Conservation (phyloP, 2,329 filamentous ascomycete genomes). For the Grosmannia clavigera region DNA sequence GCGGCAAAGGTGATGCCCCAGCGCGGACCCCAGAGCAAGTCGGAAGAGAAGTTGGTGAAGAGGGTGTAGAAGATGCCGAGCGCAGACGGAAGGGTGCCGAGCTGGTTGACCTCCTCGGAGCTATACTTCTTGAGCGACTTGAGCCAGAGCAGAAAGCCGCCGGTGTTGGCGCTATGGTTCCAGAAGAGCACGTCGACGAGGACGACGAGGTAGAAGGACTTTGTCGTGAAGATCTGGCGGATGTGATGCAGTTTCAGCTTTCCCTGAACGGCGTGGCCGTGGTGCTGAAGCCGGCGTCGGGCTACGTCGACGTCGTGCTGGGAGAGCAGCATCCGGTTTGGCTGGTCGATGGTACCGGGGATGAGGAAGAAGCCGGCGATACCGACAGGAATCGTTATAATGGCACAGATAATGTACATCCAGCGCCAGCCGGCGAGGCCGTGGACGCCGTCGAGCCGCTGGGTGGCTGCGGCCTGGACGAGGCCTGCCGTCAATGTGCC, state of each 20-base stretch:
- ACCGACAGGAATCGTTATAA: slow-evolving; percentile 29
- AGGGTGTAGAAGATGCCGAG: slow-evolving; percentile 46
- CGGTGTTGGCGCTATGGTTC: slow-evolving; percentile 36
- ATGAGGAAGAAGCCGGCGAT: slow-evolving; percentile 36
- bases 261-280: slow-evolving; percentile 27
- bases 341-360: slow-evolving; percentile 31
- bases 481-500: slow-evolving; percentile 18
- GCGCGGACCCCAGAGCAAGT: slow-evolving; percentile 37
- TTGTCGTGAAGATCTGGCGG: slow-evolving; percentile 21
- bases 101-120: slow-evolving; percentile 5
- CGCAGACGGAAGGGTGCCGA: slow-evolving; percentile 15
- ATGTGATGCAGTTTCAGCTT: slow-evolving; percentile 21
- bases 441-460: slow-evolving; percentile 28
- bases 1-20: slow-evolving; percentile 42
- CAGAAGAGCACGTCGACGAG: slow-evolving; percentile 43
- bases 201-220: slow-evolving; percentile 34
- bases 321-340: slow-evolving; percentile 23
- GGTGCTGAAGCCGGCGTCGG: slow-evolving; percentile 19
- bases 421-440: slow-evolving; percentile 40
- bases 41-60: slow-evolving; percentile 40
- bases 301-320: slow-evolving; percentile 21
- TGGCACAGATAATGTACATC: slow-evolving; percentile 33
- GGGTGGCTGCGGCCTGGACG: slow-evolving; percentile 29
- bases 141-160: slow-evolving; percentile 43
- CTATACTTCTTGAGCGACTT: slow-evolving; percentile 29